A percentile compares a stretch with the other conserved stretches of the same genome.
phyloP scores from a whole-genome alignment of 345 rosid species.

The Laguncularia racemosa region DNA sequence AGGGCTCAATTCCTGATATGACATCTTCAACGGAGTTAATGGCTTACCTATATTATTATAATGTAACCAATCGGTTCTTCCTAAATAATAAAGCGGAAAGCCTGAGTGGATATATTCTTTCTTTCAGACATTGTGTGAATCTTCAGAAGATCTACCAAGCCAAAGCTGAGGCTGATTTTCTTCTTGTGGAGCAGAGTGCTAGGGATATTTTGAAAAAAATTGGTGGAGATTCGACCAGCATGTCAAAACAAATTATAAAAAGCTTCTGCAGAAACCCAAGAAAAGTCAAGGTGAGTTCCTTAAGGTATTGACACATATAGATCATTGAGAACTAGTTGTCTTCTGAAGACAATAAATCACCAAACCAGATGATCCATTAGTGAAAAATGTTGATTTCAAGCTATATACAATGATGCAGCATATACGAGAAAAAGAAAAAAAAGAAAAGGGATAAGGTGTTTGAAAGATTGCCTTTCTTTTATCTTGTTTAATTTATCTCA shows the following conservation, averaged over 20 bases:
- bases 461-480: no score
- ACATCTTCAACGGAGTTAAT: constrained; percentile 98
- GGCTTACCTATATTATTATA: neutral
- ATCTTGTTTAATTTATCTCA: no score
- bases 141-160: constrained; percentile 85
- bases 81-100: neutral
- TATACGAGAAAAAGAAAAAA: no score
- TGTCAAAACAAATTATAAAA: constrained; percentile 56
- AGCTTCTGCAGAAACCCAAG: constrained; percentile 85
- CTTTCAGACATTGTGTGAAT: constrained; percentile 68
- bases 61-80: constrained; percentile 1
- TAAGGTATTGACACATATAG: no score
- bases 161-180: constrained; percentile 91
- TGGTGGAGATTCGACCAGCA: constrained; percentile 65
- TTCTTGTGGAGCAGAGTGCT: constrained; percentile 58
- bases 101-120: constrained; percentile 1
- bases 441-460: no score
- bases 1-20: constrained; percentile 99
- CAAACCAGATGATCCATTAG: no score
- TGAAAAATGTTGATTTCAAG: no score
- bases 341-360: no score
- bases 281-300: constrained; percentile 63
- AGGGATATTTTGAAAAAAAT: constrained; percentile 54
- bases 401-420: no score
- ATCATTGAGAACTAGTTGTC: no score